Evolutionary conservation across 345 rosid genomes (phyloP).

Genomic region (Theobroma cacao): DNA sequence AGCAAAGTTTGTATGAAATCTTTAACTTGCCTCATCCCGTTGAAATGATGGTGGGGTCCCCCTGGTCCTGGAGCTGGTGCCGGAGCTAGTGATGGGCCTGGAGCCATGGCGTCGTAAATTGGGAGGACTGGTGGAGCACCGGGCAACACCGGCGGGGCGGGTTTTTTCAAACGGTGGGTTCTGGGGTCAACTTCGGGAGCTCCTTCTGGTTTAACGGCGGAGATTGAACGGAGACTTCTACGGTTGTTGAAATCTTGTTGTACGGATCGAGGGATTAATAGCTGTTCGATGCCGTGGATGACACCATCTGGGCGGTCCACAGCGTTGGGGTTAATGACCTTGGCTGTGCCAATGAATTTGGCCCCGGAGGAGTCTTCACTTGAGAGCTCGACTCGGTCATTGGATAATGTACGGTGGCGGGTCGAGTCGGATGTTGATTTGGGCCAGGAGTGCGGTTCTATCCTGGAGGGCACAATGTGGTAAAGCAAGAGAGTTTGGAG

Average conservation of each 20-base stretch:
- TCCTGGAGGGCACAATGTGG: constrained; percentile 58
- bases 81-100: constrained; percentile 75
- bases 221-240: constrained; percentile 56
- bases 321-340: constrained; percentile 37
- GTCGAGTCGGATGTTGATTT: constrained; percentile 16
- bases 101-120: constrained; percentile 64
- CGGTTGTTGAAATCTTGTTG: constrained; percentile 69
- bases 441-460: constrained; percentile 42
- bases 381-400: constrained; percentile 33
- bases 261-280: constrained; percentile 65
- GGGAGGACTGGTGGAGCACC: constrained; percentile 53
- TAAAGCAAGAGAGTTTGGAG: constrained; percentile 55
- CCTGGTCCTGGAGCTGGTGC: constrained; percentile 90
- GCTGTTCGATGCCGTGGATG: constrained; percentile 75
- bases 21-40: constrained; percentile 70
- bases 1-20: constrained; percentile 65
- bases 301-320: constrained; percentile 69
- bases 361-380: constrained; percentile 23
- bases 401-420: constrained; percentile 36
- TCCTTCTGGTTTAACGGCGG: constrained; percentile 69
- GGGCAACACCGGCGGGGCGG: constrained; percentile 37
- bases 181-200: constrained; percentile 77
- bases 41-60: constrained; percentile 65
- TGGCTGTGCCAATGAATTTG: constrained; percentile 38
- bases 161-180: constrained; percentile 56